Evolutionary conservation across 2,329 filamentous ascomycete genomes (phyloP).

Genomic region (Samsoniella hepiali): DNA sequence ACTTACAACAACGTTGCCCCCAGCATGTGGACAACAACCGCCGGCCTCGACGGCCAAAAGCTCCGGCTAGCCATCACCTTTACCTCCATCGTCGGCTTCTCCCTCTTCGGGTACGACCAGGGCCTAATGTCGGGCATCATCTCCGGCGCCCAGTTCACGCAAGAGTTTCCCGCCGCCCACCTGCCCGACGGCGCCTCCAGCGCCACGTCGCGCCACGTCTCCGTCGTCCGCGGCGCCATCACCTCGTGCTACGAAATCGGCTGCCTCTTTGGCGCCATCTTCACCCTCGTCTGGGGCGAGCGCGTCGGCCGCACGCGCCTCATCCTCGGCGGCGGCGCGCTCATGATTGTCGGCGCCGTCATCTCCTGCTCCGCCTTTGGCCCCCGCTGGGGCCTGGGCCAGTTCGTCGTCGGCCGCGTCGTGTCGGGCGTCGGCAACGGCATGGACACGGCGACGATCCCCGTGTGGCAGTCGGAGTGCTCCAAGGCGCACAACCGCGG

Average conservation of each 20-base stretch:
- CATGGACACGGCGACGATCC: constrained; percentile 50
- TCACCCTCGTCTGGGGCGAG: constrained; percentile 53
- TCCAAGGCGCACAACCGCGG: constrained; percentile 51
- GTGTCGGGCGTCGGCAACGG: constrained; percentile 53
- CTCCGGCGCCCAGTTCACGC: constrained; percentile 46
- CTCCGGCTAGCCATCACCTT: constrained; percentile 57
- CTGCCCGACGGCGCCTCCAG: constrained; percentile 1
- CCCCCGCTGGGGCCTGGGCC: constrained; percentile 37
- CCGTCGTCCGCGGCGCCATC: constrained; percentile 46
- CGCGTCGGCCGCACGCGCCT: constrained; percentile 48
- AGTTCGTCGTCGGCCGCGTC: constrained; percentile 49
- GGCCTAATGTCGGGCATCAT: constrained; percentile 55
- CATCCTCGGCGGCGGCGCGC: constrained; percentile 52
- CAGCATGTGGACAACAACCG: constrained; percentile 50
- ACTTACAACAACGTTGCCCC: neutral
- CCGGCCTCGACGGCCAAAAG: constrained; percentile 56
- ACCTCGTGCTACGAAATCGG: constrained; percentile 52
- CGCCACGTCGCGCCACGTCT: constrained; percentile 27
- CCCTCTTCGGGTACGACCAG: constrained; percentile 59
- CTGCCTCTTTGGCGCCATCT: constrained; percentile 47
- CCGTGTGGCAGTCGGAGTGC: constrained; percentile 55
- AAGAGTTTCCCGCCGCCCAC: constrained; percentile 43
- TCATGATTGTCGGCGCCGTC: constrained; percentile 59
- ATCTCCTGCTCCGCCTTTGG: constrained; percentile 50
- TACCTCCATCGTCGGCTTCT: constrained; percentile 62